Base-by-base conservation (phyloP, 2,329 filamentous ascomycete species). In the Alternaria burnsii region DNA sequence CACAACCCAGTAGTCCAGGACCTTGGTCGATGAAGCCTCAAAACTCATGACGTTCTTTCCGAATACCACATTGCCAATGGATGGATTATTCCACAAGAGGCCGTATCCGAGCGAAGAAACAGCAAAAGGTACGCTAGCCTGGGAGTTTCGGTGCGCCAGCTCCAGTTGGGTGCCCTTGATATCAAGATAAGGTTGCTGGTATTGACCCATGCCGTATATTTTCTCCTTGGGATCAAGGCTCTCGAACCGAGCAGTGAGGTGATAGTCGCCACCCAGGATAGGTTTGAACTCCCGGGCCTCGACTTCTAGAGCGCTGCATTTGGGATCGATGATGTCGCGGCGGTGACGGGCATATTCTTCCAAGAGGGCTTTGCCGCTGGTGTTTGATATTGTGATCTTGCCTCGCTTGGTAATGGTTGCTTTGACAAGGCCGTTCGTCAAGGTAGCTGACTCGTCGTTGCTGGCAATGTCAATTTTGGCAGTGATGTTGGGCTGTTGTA, bases 151-250 rank as follows among this genome's bases (percentile, higher is more conserved):
- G 38, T 90, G 88, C 0, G 88, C 87, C 3, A 90, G 82, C 69
- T 90, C 88, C 1, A 90, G 73, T 58, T 90, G 87, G 0, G 80
- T 71, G 0, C 88, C 88, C 66, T 89, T 90, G 50, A 90, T 79
- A 69, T 90, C 82, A n/a, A 90, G 78, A 52, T 80, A 82, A 0
- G 86, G 85, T 65, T 90, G 87, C 68, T 90, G 88, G 61, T 90
- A 90, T 74, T 90, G 88, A 0, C 88, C 88, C 87, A 90, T 90
- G 20, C 88, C 88, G 67, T 83, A 90, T n/a, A 90, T 85, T 69
- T 84, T 86, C 71, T 90, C 88, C 18, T 84, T 78, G 0, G 78
- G 75, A 54, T 84, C 66, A 2, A 85, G 70, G 1, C 84, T 85
- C 71, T 90, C 88, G 54, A 90, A 83, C 0, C 88, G 81, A 65